Percentiles rank a stretch among this genome's conserved stretches.
Evolutionary conservation across 352 stramenopile genomes (phyloP).

Genomic region (Pythium phragmitis): DNA sequence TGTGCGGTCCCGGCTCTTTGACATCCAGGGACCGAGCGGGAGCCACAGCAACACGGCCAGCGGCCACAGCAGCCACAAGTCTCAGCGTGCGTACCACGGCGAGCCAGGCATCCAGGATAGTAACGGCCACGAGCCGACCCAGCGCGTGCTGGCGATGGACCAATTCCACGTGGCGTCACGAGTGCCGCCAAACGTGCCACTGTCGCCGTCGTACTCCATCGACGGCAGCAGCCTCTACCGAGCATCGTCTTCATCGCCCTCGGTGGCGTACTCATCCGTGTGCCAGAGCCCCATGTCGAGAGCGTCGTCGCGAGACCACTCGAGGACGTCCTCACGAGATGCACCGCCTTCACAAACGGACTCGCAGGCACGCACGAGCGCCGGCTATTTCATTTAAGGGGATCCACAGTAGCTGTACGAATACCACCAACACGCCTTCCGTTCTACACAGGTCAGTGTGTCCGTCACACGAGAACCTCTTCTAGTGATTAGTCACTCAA

Average conservation of each 20-base stretch:
- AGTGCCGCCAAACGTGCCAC: conserved; percentile 43
- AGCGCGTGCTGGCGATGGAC: conserved; percentile 22
- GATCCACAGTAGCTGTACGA: background rate
- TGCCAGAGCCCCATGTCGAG: conserved; percentile 49
- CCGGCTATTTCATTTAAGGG: conserved; percentile 58
- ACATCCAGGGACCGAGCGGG: conserved; percentile 35
- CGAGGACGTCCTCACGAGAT: conserved; percentile 1
- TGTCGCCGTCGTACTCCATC: conserved; percentile 45
- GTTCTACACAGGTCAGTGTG: background rate
- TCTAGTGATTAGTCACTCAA: background rate
- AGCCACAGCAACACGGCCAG: conserved; percentile 5
- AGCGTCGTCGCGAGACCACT: conserved; percentile 18
- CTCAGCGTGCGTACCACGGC: conserved; percentile 6
- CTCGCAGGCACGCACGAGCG: conserved; percentile 16
- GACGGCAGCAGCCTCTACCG: conserved; percentile 37
- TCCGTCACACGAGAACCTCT: no score
- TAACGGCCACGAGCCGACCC: background rate
- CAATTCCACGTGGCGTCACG: conserved; percentile 25
- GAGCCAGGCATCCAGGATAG: background rate
- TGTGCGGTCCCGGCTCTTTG: conserved; percentile 66
- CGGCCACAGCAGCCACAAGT: conserved; percentile 13
- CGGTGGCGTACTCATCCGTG: conserved; percentile 62
- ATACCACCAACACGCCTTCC: background rate
- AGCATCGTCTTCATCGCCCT: conserved; percentile 46
- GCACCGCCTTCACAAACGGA: background rate